These are phyloP conservation scores for Geotrichum australiense DNA, from an alignment of 1,139 yeast species.

Conservation along the genomic window DNA sequence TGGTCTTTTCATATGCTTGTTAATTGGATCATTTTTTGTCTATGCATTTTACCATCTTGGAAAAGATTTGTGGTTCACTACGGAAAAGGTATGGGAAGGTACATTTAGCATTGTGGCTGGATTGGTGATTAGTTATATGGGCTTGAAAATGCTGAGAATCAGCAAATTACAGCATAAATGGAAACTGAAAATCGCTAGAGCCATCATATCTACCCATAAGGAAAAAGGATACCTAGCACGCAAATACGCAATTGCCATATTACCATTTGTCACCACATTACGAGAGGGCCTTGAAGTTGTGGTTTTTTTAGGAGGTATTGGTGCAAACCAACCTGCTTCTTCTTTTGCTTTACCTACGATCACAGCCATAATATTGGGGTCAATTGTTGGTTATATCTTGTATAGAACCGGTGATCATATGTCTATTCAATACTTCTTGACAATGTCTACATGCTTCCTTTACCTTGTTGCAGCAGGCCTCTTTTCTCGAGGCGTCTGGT, in stretches of 20 bases:
- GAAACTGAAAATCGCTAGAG: conserved; percentile 60
- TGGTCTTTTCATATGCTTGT: conserved; percentile 68
- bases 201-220: conserved; percentile 40
- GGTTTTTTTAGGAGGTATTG: conserved; percentile 86
- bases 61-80: conserved; percentile 69
- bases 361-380: conserved; percentile 70
- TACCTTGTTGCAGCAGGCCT: conserved; percentile 85
- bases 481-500: conserved; percentile 87
- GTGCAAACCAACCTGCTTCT: conserved; percentile 42
- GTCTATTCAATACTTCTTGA: conserved; percentile 72
- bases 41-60: conserved; percentile 71
- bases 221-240: conserved; percentile 16
- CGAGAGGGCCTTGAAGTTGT: conserved; percentile 94
- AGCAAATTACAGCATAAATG: conserved; percentile 85
- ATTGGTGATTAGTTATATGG: conserved; percentile 79
- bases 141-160: conserved; percentile 74
- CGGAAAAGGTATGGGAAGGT: conserved; percentile 93
- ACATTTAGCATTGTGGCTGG: conserved; percentile 75
- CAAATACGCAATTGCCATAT: conserved; percentile 68
- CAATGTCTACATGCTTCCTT: conserved; percentile 72
- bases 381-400: conserved; percentile 54
- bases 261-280: conserved; percentile 80
- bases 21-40: conserved; percentile 70
- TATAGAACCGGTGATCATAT: conserved; percentile 60
- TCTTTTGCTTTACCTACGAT: conserved; percentile 80